Evolutionary conservation across 176 grass and related monocot species (phyloP).

Genomic region (Avena sativa): DNA sequence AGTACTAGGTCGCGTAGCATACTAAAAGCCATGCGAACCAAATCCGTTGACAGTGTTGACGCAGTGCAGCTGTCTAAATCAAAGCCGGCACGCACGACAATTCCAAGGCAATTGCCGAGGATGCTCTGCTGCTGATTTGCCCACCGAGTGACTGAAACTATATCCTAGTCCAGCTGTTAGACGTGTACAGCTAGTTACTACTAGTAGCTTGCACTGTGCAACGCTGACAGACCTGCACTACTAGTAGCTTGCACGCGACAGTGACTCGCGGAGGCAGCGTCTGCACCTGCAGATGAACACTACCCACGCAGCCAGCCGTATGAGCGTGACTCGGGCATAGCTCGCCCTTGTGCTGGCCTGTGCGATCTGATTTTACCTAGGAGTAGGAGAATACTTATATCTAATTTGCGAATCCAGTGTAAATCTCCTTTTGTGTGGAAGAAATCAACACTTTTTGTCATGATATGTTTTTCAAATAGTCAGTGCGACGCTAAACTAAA

Average conservation of each 20-base stretch:
- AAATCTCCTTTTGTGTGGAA: not conserved
- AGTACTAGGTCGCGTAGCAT: not conserved
- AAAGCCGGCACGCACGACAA: constrained; percentile 43
- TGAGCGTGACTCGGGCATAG: not conserved
- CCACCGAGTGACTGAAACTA: not conserved
- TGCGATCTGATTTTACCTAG: not conserved
- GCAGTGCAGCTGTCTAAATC: constrained; percentile 11
- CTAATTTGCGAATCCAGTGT: not conserved
- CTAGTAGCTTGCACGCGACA: too few relatives aligned
- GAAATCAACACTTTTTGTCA: not conserved
- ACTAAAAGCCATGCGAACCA: not conserved
- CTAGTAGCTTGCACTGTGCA: too few relatives aligned
- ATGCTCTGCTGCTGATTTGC: not conserved
- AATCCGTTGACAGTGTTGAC: constrained; percentile 4
- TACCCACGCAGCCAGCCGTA: not conserved
- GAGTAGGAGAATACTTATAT: too few relatives aligned
- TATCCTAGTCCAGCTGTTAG: not conserved
- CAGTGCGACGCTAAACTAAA: not conserved
- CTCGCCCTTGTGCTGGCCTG: not conserved
- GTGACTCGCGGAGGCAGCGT: not conserved
- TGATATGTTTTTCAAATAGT: not conserved
- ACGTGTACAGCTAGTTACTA: not conserved
- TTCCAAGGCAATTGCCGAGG: constrained; percentile 28
- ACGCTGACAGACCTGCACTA: too few relatives aligned
- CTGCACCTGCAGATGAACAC: too few relatives aligned